Evolutionary conservation across 352 stramenopile genomes (phyloP), one percentile per base, ranked within the genome.

Genomic region (Detonula confervacea): DNA sequence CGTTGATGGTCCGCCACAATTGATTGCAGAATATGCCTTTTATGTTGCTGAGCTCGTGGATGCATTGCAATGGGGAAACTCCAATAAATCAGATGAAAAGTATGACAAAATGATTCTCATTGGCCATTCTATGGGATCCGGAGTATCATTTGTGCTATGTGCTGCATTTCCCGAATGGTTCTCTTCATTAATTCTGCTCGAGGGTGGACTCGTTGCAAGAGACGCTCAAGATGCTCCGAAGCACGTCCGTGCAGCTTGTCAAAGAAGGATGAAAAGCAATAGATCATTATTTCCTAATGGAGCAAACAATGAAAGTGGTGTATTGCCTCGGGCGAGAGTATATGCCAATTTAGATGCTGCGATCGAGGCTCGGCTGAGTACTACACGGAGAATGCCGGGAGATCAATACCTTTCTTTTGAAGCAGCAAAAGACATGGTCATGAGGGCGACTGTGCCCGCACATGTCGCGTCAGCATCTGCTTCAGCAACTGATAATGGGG

Each of bases 51-150:
- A 93, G 56, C 73, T 60, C 18, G n/a, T 91, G 0, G 63, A 84
- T 27, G 70, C 76, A 44, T 72, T 92, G 27, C 24, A 79, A 60
- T 93, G 88, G 88, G 65, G 49, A 0, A 35, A 77, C n/a, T n/a
- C 1, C 35, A 56, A 55, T 8, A 33, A 67, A 9, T 18, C 29
- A 22, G 14, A 70, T 18, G 9, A 47, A 44, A 8, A 37, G 5
- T 42, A 55, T 24, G 37, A 75, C 35, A 72, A 77, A 66, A 72
- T 90, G 25, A 87, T 67, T 25, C 37, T 93, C 0, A 77, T 93
- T 42, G 88, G 88, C 29, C 88, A 93, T 76, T 88, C 72, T n/a
- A 93, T 93, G 88, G 88, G 88, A 42, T 83, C 77, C 3, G 77
- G 70, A 4, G 67, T 93, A 24, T 30, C 73, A 6, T 20, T 83